phyloP scores from a whole-genome alignment of 2,329 filamentous ascomycete species.

The Fusarium avenaceum region DNA sequence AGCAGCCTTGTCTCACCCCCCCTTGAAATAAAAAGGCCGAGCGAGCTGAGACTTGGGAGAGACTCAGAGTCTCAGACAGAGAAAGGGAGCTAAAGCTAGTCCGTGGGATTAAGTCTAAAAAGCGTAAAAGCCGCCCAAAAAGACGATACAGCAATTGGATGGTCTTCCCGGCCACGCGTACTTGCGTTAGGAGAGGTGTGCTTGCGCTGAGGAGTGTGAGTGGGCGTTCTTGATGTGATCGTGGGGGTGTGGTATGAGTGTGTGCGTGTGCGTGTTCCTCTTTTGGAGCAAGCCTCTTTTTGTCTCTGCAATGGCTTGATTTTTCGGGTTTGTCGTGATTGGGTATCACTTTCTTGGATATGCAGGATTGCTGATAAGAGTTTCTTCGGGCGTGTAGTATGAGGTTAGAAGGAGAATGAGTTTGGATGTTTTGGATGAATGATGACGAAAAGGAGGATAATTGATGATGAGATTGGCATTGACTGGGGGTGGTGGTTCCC shows the following conservation, averaged over 20 bases:
- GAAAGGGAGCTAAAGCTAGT: neutral
- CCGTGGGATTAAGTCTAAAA: conserved; percentile 18
- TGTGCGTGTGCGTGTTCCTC: neutral
- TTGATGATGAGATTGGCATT: neutral
- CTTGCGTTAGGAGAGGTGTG: conserved; percentile 12
- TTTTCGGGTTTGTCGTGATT: conserved; percentile 7
- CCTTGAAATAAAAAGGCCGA: conserved; percentile 4
- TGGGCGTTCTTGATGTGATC: conserved; percentile 14
- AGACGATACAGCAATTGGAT: conserved; percentile 13
- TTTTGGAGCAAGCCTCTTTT: neutral
- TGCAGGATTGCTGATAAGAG: neutral
- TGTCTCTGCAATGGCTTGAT: neutral
- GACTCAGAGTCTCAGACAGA: no score
- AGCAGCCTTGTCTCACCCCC: conserved; percentile 23
- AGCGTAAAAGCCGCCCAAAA: conserved; percentile 19
- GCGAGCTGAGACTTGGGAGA: conserved; percentile 16
- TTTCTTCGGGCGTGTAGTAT: neutral
- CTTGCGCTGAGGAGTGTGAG: conserved; percentile 9
- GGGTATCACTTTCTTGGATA: neutral
- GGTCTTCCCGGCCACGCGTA: conserved; percentile 26
- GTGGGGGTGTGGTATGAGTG: conserved; percentile 24
- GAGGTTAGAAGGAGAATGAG: neutral
- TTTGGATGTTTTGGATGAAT: neutral
- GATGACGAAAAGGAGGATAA: conserved; percentile 13
- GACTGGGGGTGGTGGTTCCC: neutral